Evolutionary conservation across 148 eudicot genomes (phyloP), one percentile per base, ranked within the genome.

Genomic region (Simmondsia chinensis): DNA sequence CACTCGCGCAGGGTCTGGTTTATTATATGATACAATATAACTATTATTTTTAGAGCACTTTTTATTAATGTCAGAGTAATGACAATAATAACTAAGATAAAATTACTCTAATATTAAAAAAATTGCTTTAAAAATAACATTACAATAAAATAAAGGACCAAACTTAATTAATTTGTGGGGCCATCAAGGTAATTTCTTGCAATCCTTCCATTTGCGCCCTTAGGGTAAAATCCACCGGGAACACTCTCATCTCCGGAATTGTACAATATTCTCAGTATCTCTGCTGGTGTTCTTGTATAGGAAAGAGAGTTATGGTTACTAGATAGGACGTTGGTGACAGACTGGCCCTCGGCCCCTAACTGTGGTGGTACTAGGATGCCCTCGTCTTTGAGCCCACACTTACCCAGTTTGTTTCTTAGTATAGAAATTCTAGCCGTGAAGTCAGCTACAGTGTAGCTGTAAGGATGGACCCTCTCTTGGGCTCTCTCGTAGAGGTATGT

Each of bases 221-320:
- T 22, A 6, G 99, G 99, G 29, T 34, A 85, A 58, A 91, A 82
- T 0, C 88, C 94, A 21, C 95, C 95, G 2, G 95, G 79, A 3
- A 49, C 8, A 40, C 48, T 68, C 47, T 79, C 88, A 23, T 60
- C 31, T 0, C 97, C 95, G 2, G 80, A 66, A n/a, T 19, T 52
- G 21, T 85, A 85, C 15, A 75, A 27, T n/a, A 82, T 61, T 43
- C 75, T 53, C 14, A 85, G 53, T 16, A 82, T 64, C 47, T 85
- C 89, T 0, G 48, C 59, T 2, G 88, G 80, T 0, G 77, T 85
- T 21, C 95, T 62, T 2, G 28, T 19, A 35, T 82, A 91, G 0
- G 94, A 72, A 6, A 91, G 33, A 0, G 87, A 74, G 52, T 76
- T 33, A 0, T 21, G 24, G 42, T 85, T 59, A 0, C 68, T 65